A percentile compares a stretch with the other conserved stretches of the same genome.
Evolutionary conservation across 257 asterid species (phyloP).

Genomic region (Solanum chmielewskii): DNA sequence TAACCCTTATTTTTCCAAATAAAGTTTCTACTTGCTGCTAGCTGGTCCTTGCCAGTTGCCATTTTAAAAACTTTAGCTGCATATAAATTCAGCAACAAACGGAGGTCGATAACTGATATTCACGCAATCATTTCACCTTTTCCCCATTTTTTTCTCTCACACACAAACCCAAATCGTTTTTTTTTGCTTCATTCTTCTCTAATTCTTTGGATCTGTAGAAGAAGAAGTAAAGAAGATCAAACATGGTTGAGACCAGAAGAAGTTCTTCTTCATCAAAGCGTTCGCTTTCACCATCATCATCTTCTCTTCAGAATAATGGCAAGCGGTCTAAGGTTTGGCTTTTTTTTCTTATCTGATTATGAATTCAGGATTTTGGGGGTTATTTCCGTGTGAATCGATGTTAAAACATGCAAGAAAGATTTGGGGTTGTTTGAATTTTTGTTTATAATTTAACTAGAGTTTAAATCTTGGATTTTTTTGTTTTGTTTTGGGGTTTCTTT

Average conservation of each 20-base stretch:
- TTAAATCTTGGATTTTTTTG: not conserved
- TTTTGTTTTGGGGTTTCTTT: not conserved
- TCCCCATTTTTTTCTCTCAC: not conserved
- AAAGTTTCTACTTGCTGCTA: not conserved
- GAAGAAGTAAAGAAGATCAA: not conserved
- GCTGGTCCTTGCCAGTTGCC: not conserved
- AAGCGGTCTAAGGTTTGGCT: constrained; percentile 75
- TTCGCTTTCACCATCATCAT: constrained; percentile 35
- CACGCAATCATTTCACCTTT: not conserved
- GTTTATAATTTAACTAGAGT: not conserved
- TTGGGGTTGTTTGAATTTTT: not conserved
- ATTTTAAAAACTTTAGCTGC: not conserved
- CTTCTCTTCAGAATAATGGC: constrained; percentile 38
- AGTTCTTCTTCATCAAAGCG: constrained; percentile 80
- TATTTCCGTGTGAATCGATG: not conserved
- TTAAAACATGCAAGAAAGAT: not conserved
- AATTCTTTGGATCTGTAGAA: not conserved
- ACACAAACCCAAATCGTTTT: not conserved
- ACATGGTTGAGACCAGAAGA: constrained; percentile 49
- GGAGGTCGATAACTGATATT: not conserved
- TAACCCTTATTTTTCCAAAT: not conserved
- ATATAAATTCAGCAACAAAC: not conserved
- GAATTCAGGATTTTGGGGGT: not conserved
- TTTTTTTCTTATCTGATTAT: not conserved
- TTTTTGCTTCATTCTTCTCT: not conserved